A percentile compares a stretch with the other conserved stretches of the same genome.
These are phyloP conservation scores for Aspergillus nidulans DNA, from an alignment of 495 filamentous ascomycete species.

Conservation along the genomic window DNA sequence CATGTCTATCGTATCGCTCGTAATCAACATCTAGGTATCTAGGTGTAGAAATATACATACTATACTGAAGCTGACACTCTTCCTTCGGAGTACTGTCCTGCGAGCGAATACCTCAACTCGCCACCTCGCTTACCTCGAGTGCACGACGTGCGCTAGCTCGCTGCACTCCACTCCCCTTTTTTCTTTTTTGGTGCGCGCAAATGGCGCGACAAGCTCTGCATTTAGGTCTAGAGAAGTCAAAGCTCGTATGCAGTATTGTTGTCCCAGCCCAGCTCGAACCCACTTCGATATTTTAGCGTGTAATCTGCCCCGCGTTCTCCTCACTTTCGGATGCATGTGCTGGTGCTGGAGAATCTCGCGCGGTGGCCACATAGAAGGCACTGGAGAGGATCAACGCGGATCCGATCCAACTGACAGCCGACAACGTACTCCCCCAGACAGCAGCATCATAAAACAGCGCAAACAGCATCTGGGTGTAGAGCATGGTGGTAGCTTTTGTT, in stretches of 20 bases:
- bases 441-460: conserved; percentile 76
- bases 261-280: neutral
- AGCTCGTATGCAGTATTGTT: neutral
- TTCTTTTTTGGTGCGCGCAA: neutral
- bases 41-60: neutral
- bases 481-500: conserved; percentile 78
- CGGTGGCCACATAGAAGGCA: conserved; percentile 72
- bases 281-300: conserved; percentile 1
- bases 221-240: neutral
- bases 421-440: conserved; percentile 69
- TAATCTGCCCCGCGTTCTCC: conserved; percentile 6
- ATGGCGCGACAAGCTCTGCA: too few relatives aligned
- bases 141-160: neutral
- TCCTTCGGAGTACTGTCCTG: neutral
- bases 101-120: conserved; percentile 1
- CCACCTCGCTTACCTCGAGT: neutral
- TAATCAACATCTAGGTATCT: neutral
- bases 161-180: conserved; percentile 1
- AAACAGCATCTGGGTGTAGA: conserved; percentile 91
- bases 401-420: conserved; percentile 62
- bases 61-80: neutral
- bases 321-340: neutral
- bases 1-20: neutral
- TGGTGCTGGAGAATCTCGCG: conserved; percentile 27
- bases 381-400: conserved; percentile 75